Base-by-base conservation (phyloP, 176 grass and related monocot genomes). In the Saccharum spontaneum region DNA sequence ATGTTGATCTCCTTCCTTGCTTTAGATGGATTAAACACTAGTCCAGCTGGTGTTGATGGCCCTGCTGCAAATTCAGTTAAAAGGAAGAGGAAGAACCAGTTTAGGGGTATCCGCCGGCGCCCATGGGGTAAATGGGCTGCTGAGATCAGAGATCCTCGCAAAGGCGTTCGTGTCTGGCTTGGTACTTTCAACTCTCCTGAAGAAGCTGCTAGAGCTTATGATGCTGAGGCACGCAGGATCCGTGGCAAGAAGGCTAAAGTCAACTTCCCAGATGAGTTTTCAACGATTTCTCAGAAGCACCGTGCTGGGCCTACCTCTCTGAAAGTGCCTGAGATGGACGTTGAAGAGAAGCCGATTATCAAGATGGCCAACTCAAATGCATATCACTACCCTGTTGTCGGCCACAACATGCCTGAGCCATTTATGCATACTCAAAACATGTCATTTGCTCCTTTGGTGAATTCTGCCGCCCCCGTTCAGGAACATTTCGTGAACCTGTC, bases 61-160 rank as follows among this genome's bases (percentile, higher is more conserved):
- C 22, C 45, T 82, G 82, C 71, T 23, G 72, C 50, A 54, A 82
- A 7, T 18, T 83, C 83, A 18, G 73, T 71, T 41, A 98, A 87
- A 55, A 90, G 90, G 64, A 96, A 94, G 86, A 94, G 91, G 73
- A 96, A 96, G 91, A 99, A 86, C 57, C 91, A 85, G 61, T 99
- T 92, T 46, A 91, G 97, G 75, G 97, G 97, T 31, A 99, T 99
- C 88, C 93, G 97, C 24, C 90, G 81, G 11, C 93, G 97, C 28
- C 91, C 93, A 23, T 99, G 94, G 97, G 97, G 97, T 73, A 99
- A 99, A 86, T 99, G 97, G 97, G 97, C 93, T 63, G 97, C 97
- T 89, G 97, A 99, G 87, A 99, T 99, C 60, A 90, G 97, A 85
- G 97, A 99, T 80, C 97, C 97, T 34, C 82, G 87, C 46, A 99